These are phyloP conservation scores for Fistulifera solaris DNA, from an alignment of 108 stramenopile species.

Conservation along the genomic window DNA sequence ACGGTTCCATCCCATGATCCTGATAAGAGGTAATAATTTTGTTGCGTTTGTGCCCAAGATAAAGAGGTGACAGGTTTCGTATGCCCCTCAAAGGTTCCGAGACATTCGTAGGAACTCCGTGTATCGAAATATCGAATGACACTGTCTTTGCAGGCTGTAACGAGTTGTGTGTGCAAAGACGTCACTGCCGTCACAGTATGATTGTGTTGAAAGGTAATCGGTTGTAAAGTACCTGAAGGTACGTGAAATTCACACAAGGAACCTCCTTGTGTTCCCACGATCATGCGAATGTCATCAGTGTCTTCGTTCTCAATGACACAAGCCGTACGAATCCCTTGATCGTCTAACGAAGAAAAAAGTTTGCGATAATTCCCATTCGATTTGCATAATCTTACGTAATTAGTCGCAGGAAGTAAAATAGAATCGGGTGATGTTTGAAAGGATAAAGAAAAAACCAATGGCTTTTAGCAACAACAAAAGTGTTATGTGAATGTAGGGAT, in stretches of 20 bases:
- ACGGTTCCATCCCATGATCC: slow-evolving; percentile 88
- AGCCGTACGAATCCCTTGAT: slow-evolving; percentile 36
- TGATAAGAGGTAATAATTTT: slow-evolving; percentile 35
- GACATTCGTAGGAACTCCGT: slow-evolving; percentile 25
- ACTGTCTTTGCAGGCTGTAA: slow-evolving; percentile 74
- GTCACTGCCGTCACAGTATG: slow-evolving; percentile 37
- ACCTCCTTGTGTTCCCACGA: slow-evolving; percentile 43
- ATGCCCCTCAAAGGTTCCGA: slow-evolving; percentile 49
- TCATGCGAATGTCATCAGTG: slow-evolving; percentile 10
- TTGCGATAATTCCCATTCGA: slow-evolving; percentile 45
- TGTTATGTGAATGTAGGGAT: no score
- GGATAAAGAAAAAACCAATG: no score
- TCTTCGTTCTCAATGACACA: slow-evolving; percentile 8
- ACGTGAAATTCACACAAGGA: slow-evolving; percentile 28
- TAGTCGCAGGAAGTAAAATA: no score
- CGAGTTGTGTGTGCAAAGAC: slow-evolving; percentile 17
- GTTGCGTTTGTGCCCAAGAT: slow-evolving; percentile 10
- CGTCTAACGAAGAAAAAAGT: slow-evolving; percentile 30
- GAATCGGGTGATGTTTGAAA: no score
- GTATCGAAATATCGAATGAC: slow-evolving; percentile 61
- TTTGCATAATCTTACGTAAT: slow-evolving; percentile 20
- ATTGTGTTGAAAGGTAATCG: slow-evolving; percentile 35
- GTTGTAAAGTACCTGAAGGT: slow-evolving; percentile 21
- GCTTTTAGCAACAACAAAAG: no score
- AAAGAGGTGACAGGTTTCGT: slow-evolving; percentile 75